Base-by-base conservation (phyloP, 176 grass and related monocot genomes). In the Pontederia crassipes region DNA sequence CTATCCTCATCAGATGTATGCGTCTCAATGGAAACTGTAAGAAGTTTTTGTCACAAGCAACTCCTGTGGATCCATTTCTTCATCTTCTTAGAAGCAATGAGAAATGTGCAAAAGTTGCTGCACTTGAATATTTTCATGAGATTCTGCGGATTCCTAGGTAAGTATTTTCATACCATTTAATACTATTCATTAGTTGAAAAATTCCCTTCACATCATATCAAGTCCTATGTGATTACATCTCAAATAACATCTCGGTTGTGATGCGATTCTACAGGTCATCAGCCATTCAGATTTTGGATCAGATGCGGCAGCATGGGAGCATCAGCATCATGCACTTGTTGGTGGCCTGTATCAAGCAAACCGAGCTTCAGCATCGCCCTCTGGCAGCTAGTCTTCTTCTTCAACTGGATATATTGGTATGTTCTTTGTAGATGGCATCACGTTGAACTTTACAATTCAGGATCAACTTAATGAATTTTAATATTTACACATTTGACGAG, bases 121-220 rank as follows among this genome's bases (percentile, higher is more conserved):
- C 93, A 4, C 87, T 97, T 55, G 87, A 97, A 80, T 97, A 97
- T 70, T 97, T 97, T 67, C 84, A 97, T 79, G 87, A 97, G 74
- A 91, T 97, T 73, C 82, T 97, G 74, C 87, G 70, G 61, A 90
- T 88, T 35, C 87, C 93, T 58, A 58, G 93, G 93, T 92, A 88
- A 45, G 12, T 65, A 12, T 48, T 9, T 46, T 32, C 58, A 10
- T 28, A 32, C 61, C 54, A 49, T 48, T 9, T 64, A 18, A 17
- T 65, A 46, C 52, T 17, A 56, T 72, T 49, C 11, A 69, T 62
- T 10, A 49, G 45, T 70, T 57, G 28, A 27, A 46, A 51, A 69
- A 51, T 48, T 64, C 53, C 51, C 71, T n/a, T 48, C 12, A 54
- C 17, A 65, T 13, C 48, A 50, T 50, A 45, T 11, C 46, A 26